Evolutionary conservation across 2,329 filamentous ascomycete species (phyloP).

Genomic region (Colletotrichum paranaense): DNA sequence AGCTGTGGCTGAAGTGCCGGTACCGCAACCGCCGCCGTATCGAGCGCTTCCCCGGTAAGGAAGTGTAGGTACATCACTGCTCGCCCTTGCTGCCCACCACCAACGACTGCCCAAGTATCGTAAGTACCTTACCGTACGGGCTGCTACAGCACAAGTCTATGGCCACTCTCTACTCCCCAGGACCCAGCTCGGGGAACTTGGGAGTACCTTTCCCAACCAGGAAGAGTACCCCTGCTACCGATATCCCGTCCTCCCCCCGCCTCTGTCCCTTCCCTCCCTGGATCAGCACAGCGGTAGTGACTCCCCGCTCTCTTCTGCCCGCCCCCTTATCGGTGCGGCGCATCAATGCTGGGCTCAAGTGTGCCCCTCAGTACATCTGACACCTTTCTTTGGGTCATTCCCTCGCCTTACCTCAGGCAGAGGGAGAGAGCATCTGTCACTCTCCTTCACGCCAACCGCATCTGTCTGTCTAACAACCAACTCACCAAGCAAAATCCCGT

Average conservation of each 20-base stretch:
- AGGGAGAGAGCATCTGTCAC: neutral
- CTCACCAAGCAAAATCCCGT: neutral
- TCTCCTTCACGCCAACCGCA: neutral
- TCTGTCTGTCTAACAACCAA: neutral
- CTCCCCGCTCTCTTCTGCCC: neutral
- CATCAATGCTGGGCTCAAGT: neutral
- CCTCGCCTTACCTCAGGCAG: neutral
- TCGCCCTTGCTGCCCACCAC: neutral
- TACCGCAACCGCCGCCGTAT: neutral
- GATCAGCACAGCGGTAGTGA: neutral
- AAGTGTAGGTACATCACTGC: neutral
- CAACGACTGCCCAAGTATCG: neutral
- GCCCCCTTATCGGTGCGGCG: conserved; percentile 23
- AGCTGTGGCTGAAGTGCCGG: conserved; percentile 10
- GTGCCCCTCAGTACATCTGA: conserved; percentile 25
- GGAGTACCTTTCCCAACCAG: neutral
- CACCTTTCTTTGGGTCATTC: neutral
- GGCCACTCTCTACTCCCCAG: neutral
- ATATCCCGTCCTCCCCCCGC: conserved; percentile 3
- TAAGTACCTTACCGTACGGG: neutral
- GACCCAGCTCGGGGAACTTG: conserved; percentile 23
- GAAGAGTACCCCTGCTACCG: conserved; percentile 11
- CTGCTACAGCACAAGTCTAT: neutral
- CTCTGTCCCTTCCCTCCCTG: neutral
- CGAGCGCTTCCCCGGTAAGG: neutral